Percentiles rank a stretch among this genome's conserved stretches.
These are phyloP conservation scores for Naegleria gruberi DNA, from an alignment of 208 protist genomes.

Conservation along the genomic window DNA sequence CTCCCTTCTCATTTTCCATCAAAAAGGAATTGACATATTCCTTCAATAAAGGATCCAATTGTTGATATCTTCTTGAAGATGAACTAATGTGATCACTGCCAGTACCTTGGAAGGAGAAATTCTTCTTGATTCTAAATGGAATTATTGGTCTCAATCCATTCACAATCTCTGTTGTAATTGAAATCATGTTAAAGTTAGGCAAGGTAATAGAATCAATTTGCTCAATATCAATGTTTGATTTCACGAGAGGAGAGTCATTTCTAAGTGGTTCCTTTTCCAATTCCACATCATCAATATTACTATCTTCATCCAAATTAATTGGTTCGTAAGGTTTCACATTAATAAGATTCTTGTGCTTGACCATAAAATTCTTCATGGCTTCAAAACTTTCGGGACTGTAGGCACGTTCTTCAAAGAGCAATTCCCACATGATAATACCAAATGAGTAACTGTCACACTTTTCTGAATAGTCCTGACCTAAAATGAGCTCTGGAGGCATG, in stretches of 20 bases:
- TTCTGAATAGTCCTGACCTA: not conserved
- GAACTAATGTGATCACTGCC: not conserved
- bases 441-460: not conserved
- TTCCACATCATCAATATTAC: not conserved
- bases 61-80: not conserved
- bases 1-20: not conserved
- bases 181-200: not conserved
- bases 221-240: no score
- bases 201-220: not conserved
- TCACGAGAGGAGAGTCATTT: no score
- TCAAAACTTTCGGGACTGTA: not conserved
- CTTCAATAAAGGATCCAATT: not conserved
- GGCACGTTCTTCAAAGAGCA: not conserved
- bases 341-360: not conserved
- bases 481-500: not conserved
- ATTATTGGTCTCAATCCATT: not conserved
- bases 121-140: not conserved
- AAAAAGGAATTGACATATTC: not conserved
- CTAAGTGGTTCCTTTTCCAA: not conserved
- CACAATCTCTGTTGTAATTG: not conserved
- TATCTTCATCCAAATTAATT: not conserved
- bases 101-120: not conserved
- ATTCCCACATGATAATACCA: constrained; percentile 1
- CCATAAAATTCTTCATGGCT: not conserved
- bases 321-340: not conserved